Percentiles rank a stretch among this genome's conserved stretches.
These are phyloP conservation scores for Byssochlamys sp. DNA, from an alignment of 2,329 filamentous ascomycete species.

Conservation along the genomic window DNA sequence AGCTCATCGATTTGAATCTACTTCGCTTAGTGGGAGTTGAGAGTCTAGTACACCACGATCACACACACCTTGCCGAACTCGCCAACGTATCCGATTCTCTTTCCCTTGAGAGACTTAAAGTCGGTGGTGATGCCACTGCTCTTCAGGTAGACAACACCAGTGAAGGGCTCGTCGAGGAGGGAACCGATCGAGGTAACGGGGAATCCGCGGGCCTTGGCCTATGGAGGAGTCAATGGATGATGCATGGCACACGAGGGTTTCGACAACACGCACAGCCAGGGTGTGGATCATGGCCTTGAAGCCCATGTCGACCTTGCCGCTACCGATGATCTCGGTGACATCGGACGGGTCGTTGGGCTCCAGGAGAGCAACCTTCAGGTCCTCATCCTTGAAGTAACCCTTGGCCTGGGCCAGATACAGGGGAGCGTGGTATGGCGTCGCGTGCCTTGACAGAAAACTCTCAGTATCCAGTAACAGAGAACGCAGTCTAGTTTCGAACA, in stretches of 20 bases:
- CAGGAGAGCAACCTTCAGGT: conserved; percentile 65
- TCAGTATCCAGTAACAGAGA: neutral
- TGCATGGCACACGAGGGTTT: neutral
- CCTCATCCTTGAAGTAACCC: conserved; percentile 64
- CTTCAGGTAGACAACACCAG: conserved; percentile 68
- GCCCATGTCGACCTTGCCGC: conserved; percentile 64
- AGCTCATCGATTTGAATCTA: conserved; percentile 74
- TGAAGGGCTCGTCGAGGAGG: conserved; percentile 70
- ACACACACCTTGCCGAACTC: conserved; percentile 58
- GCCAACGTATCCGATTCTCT: conserved; percentile 69
- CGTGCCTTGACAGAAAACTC: conserved; percentile 51
- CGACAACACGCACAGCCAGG: conserved; percentile 48
- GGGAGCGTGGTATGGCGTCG: conserved; percentile 70
- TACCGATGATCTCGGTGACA: conserved; percentile 72
- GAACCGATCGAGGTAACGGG: conserved; percentile 64
- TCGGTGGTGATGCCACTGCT: conserved; percentile 63
- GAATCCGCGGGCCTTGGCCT: conserved; percentile 67
- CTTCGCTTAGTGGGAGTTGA: neutral
- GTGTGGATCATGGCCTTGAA: conserved; percentile 83
- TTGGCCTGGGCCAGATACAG: conserved; percentile 68
- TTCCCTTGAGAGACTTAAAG: conserved; percentile 65
- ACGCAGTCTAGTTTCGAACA: neutral
- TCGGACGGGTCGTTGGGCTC: conserved; percentile 73
- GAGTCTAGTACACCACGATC: neutral
- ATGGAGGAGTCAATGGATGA: conserved; percentile 4